Evolutionary conservation across 140 eudicot genomes (phyloP).

Genomic region (Oenanthe javanica): DNA sequence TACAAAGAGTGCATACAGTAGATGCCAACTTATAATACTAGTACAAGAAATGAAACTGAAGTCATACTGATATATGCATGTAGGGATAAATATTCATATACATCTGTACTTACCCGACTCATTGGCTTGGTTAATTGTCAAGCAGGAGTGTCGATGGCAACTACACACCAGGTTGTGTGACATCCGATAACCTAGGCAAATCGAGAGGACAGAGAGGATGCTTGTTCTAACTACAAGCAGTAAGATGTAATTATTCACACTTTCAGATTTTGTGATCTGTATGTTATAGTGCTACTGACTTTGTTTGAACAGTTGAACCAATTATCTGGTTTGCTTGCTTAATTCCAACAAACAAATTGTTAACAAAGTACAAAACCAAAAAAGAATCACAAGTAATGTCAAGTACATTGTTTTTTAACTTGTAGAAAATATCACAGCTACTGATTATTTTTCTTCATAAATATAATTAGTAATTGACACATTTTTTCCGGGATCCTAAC

Average conservation of each 20-base stretch:
- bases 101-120: slow-evolving; percentile 8
- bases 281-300: neutral
- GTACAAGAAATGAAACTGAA: neutral
- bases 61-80: neutral
- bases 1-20: neutral
- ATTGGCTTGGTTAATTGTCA: neutral
- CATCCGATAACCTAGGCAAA: slow-evolving; percentile 22
- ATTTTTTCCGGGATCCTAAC: neutral
- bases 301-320: too few species aligned
- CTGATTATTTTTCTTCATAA: too few species aligned
- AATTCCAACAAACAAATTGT: neutral
- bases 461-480: too few species aligned
- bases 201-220: slow-evolving; percentile 21
- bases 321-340: neutral
- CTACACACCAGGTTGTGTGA: slow-evolving; percentile 22
- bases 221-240: slow-evolving; percentile 14
- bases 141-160: slow-evolving; percentile 16
- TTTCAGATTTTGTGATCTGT: neutral
- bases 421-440: too few species aligned
- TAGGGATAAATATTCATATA: neutral
- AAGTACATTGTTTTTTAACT: too few species aligned
- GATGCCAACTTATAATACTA: neutral
- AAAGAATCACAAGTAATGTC: too few species aligned
- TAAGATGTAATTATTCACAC: neutral
- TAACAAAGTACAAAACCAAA: too few species aligned